Base-by-base conservation (phyloP, 192 early-diverging fungal genomes). In the Rhizophagus sp. region DNA sequence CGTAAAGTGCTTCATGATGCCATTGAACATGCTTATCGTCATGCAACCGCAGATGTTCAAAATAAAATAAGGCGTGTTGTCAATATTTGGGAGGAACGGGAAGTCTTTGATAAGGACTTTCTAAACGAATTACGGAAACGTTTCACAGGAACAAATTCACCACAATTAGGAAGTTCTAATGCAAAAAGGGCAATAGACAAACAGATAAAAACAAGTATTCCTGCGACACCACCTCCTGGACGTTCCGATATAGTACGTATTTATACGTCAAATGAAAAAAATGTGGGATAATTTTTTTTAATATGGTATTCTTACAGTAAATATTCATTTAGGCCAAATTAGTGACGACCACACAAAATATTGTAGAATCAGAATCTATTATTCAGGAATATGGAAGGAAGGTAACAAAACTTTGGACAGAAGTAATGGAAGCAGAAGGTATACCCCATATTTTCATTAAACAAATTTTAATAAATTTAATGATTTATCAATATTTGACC, bases 31-130 rank as follows among this genome's bases (percentile, higher is more conserved):
- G 44, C 78, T 3, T 70, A 69, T 76, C 61, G 69, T 47, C 63
- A 70, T 71, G 81, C 81, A 1, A 57, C 77, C 17, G 47, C 70
- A 4, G 22, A 67, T 19, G 69, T 82, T 33, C 78, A 62, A 27
- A 36, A 19, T 19, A 52, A 30, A 19, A 52, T 82, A 52, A 67
- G 11, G 39, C 63, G 65, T 8, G 78, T 82, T 39, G 12, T 82
- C 13, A 72, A 79, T 25, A 73, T 82, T 24, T 82, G 81, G 81
- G 78, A 82, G 19, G 69, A 82, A 62, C 62, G 81, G 25, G 39
- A 67, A 33, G 76, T 82, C 36, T 82, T 72, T 63, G 81, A 82
- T 25, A 49, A n/a, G 8, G 81, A 68, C 4, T 82, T 82, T 47
- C 62, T 82, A 57, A 9, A 47, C 8, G 39, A 80, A 33, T 62